A percentile compares a stretch with the other conserved stretches of the same genome.
These are phyloP conservation scores for Jaminaea rosea DNA, from an alignment of 1,284 basidiomycete genomes.

Conservation along the genomic window DNA sequence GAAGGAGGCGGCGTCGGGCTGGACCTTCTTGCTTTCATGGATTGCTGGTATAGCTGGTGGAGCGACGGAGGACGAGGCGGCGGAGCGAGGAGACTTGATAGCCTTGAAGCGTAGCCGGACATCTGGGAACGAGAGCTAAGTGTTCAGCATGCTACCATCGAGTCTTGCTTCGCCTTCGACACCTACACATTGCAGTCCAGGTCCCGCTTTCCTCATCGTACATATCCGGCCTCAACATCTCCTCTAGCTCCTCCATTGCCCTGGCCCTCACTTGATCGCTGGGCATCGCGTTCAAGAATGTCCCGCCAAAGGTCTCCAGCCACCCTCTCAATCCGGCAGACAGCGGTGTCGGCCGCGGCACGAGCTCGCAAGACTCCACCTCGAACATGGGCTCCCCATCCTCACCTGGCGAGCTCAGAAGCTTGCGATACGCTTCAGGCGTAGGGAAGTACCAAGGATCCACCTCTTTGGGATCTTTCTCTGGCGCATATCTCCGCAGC, in stretches of 20 bases:
- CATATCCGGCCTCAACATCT: constrained; percentile 8
- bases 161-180: too few relatives aligned
- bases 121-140: not conserved
- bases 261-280: not conserved
- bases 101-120: not conserved
- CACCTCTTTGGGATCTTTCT: constrained; percentile 5
- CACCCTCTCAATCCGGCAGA: constrained; percentile 6
- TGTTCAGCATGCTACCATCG: too few relatives aligned
- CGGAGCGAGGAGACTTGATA: not conserved
- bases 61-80: not conserved
- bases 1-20: not conserved
- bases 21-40: too few relatives aligned
- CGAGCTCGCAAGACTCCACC: constrained; percentile 2
- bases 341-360: constrained; percentile 9
- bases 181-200: constrained; percentile 12
- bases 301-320: constrained; percentile 10
- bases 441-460: constrained; percentile 17
- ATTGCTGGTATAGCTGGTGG: too few relatives aligned
- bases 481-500: constrained; percentile 1
- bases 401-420: constrained; percentile 2
- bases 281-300: constrained; percentile 9
- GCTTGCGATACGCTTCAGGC: constrained; percentile 3
- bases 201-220: constrained; percentile 3
- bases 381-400: not conserved
- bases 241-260: constrained; percentile 3